These are phyloP conservation scores for Tympanopsis confertula DNA, from an alignment of 2,329 filamentous ascomycete species.

Conservation along the genomic window DNA sequence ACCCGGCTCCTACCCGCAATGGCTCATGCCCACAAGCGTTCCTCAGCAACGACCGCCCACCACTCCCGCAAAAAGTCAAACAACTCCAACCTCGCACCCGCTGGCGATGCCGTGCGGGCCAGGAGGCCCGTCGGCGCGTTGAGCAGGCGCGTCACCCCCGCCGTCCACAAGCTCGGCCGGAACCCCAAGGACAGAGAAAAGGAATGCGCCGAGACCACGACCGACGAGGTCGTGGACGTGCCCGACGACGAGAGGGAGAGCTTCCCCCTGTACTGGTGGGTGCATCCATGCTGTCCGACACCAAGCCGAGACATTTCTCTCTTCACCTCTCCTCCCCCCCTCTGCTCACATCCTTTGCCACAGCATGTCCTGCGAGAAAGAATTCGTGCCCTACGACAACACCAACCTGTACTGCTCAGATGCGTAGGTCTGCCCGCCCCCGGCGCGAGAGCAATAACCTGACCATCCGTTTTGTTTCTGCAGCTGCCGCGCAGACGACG, in stretches of 20 bases:
- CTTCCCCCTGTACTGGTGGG: conserved; percentile 56
- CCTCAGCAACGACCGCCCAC: too few relatives aligned
- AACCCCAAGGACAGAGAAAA: conserved; percentile 37
- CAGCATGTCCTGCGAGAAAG: conserved; percentile 58
- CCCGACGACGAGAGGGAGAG: conserved; percentile 48
- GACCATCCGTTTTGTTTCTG: conserved; percentile 3
- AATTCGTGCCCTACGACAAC: conserved; percentile 47
- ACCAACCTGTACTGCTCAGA: conserved; percentile 52
- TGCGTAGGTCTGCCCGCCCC: conserved; percentile 30
- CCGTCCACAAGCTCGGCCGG: conserved; percentile 35
- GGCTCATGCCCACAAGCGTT: too few relatives aligned
- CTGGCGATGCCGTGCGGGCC: too few relatives aligned
- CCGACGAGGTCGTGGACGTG: conserved; percentile 32
- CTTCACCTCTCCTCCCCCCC: conserved; percentile 1
- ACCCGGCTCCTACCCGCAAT: too few relatives aligned
- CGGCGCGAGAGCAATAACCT: conserved; percentile 4
- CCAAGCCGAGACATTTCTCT: neutral
- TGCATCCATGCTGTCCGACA: conserved; percentile 8
- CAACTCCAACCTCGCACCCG: too few relatives aligned
- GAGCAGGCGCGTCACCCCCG: too few relatives aligned
- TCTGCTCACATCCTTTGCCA: conserved; percentile 4
- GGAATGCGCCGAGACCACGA: too few relatives aligned
- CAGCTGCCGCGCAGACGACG: conserved; percentile 43
- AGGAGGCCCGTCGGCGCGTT: too few relatives aligned
- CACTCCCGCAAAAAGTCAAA: too few relatives aligned